Evolutionary conservation across 495 filamentous ascomycete genomes (phyloP).

Genomic region (Penicillium paxilli): DNA sequence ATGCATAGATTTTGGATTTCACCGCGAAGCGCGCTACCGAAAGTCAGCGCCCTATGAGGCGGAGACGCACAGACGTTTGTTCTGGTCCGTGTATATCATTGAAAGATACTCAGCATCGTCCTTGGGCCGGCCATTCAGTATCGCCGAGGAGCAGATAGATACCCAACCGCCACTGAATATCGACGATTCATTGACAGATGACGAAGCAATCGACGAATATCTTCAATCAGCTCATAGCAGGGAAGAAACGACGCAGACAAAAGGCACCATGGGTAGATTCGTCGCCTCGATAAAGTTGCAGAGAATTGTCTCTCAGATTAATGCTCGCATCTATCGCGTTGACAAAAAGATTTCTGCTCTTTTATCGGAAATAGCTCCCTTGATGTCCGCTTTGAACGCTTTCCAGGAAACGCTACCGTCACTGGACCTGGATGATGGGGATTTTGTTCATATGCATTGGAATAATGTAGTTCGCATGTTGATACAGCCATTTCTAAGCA

Average conservation of each 20-base stretch:
- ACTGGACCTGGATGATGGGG: conserved; percentile 26
- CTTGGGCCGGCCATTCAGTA: conserved; percentile 39
- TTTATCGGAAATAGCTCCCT: conserved; percentile 27
- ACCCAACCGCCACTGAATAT: conserved; percentile 31
- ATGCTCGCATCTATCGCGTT: conserved; percentile 40
- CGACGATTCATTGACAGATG: conserved; percentile 26
- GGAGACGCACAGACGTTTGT: conserved; percentile 33
- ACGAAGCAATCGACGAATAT: not conserved
- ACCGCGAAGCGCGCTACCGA: conserved; percentile 26
- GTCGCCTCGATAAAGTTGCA: conserved; percentile 37
- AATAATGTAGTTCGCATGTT: conserved; percentile 39
- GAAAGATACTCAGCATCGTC: conserved; percentile 39
- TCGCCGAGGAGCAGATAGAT: conserved; percentile 43
- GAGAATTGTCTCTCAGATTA: conserved; percentile 39
- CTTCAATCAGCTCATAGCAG: not conserved
- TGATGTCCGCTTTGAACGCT: conserved; percentile 30
- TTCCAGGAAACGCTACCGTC: conserved; percentile 29
- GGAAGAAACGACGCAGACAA: not conserved
- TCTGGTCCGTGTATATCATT: conserved; percentile 45
- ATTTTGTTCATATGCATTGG: conserved; percentile 45
- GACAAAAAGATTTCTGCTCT: conserved; percentile 29
- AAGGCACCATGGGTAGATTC: conserved; percentile 17
- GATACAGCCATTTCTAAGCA: conserved; percentile 39
- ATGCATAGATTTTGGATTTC: conserved; percentile 42
- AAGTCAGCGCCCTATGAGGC: conserved; percentile 27